Conservation (phyloP, 441 rosid species). For the Populus hybrid region DNA sequence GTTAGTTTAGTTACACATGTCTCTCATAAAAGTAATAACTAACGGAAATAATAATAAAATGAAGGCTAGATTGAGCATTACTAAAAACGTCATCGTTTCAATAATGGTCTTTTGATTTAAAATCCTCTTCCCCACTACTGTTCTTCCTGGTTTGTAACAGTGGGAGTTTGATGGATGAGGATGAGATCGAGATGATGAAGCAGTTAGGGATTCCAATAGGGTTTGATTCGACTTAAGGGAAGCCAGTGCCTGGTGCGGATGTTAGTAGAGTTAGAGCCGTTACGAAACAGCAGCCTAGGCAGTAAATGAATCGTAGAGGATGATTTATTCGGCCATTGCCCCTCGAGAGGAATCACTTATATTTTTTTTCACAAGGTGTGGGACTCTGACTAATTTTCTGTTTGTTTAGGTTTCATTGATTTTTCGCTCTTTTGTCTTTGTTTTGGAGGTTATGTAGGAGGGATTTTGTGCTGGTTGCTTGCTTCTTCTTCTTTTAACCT, state of each 20-base stretch:
- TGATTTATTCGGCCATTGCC: conserved; percentile 94
- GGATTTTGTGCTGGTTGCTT: neutral
- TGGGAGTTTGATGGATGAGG: conserved; percentile 34
- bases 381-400: neutral
- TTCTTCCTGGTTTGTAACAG: too few relatives aligned
- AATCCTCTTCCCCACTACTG: too few relatives aligned
- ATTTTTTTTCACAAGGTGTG: neutral
- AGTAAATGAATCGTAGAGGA: conserved; percentile 96
- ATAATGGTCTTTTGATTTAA: too few relatives aligned
- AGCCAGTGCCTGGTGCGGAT: conserved; percentile 79
- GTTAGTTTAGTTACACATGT: too few relatives aligned
- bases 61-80: too few relatives aligned
- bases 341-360: conserved; percentile 63
- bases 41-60: too few relatives aligned
- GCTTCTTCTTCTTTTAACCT: neutral
- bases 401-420: neutral
- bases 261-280: conserved; percentile 74
- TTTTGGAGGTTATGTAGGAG: neutral
- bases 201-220: conserved; percentile 84
- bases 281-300: conserved; percentile 85
- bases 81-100: too few relatives aligned
- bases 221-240: conserved; percentile 95
- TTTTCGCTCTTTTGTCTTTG: neutral
- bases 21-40: too few relatives aligned
- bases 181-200: conserved; percentile 92